Conservation (phyloP, 1,139 yeast species). For the Taphrina wiesneri region DNA sequence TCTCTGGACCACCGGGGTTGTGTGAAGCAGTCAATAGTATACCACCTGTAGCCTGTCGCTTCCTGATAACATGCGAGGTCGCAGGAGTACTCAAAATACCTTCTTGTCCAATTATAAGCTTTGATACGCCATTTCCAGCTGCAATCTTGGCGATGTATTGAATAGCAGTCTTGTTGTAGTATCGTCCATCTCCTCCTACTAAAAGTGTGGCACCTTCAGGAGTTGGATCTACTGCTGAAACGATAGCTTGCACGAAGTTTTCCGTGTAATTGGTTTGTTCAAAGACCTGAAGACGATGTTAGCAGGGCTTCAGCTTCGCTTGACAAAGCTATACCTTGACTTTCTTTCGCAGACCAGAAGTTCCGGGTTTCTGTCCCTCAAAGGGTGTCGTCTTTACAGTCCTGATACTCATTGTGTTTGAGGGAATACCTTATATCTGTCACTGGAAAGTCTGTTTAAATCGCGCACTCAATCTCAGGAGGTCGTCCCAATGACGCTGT, state of each 20-base stretch:
- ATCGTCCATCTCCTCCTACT: conserved; percentile 97
- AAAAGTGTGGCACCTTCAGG: conserved; percentile 71
- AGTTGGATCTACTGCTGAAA: conserved; percentile 90
- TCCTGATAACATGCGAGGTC: conserved; percentile 86
- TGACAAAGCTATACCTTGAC: conserved; percentile 49
- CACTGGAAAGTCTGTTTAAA: too few relatives aligned
- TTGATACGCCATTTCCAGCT: conserved; percentile 80
- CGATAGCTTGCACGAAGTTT: conserved; percentile 84
- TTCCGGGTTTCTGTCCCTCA: conserved; percentile 94
- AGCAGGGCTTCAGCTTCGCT: background rate
- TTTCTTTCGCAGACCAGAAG: conserved; percentile 93
- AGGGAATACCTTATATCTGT: background rate
- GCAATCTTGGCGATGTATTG: conserved; percentile 78
- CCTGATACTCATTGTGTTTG: conserved; percentile 37
- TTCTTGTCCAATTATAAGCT: conserved; percentile 79
- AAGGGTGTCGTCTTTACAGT: conserved; percentile 66
- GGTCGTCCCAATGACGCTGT: background rate
- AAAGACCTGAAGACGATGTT: conserved; percentile 53
- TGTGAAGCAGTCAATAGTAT: conserved; percentile 95
- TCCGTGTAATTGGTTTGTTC: conserved; percentile 82
- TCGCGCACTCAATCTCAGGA: too few relatives aligned
- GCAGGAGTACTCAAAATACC: conserved; percentile 96
- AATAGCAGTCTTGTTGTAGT: conserved; percentile 77
- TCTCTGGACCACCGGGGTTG: conserved; percentile 92
- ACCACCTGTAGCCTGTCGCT: conserved; percentile 82